Evolutionary conservation across 352 stramenopile genomes (phyloP).

Genomic region (Globisporangium rhizosaccharum): DNA sequence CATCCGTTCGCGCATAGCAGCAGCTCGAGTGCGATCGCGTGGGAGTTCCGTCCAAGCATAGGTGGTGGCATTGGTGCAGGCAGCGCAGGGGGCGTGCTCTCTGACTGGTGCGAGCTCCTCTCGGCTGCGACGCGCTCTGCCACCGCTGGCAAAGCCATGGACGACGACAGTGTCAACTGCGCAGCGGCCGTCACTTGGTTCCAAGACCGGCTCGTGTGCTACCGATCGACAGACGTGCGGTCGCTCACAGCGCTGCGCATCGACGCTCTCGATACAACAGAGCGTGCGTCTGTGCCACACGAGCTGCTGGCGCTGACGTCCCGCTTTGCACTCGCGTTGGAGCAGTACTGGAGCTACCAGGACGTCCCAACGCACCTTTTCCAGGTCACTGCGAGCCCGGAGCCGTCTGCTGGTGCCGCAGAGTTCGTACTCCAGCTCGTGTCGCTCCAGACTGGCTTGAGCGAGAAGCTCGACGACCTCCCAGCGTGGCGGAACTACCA

Average conservation of each 20-base stretch:
- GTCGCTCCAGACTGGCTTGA: constrained; percentile 37
- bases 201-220: constrained; percentile 7
- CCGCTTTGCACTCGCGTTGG: constrained; percentile 35
- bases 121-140: neutral
- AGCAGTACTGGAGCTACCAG: constrained; percentile 67
- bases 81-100: constrained; percentile 20
- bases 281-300: neutral
- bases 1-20: constrained; percentile 10
- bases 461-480: constrained; percentile 40
- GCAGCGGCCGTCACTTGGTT: constrained; percentile 9
- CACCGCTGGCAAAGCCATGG: neutral
- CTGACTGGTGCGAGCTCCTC: constrained; percentile 13
- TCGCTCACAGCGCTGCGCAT: constrained; percentile 11
- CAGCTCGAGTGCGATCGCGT: constrained; percentile 11
- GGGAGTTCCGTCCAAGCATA: constrained; percentile 18
- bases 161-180: constrained; percentile 7
- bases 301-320: constrained; percentile 16
- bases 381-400: constrained; percentile 28
- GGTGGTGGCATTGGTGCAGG: constrained; percentile 18
- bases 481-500: constrained; percentile 56
- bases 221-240: constrained; percentile 7
- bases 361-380: constrained; percentile 36
- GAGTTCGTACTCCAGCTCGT: constrained; percentile 47
- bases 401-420: constrained; percentile 4
- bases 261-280: neutral